Evolutionary conservation across 345 rosid genomes (phyloP).

Genomic region (Dovyalis caffra): DNA sequence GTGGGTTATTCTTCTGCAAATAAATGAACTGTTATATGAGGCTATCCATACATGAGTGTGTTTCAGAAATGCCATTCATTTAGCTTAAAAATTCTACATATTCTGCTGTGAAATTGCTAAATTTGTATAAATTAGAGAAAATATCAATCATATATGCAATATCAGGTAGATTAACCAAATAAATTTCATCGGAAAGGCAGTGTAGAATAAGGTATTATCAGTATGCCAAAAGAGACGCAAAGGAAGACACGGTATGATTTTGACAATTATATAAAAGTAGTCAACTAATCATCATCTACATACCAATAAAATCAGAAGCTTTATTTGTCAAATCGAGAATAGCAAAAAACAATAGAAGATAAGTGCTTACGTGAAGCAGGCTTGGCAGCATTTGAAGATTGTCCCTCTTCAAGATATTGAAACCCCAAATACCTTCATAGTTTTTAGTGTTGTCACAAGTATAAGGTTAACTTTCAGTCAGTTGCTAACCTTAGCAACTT

Average conservation of each 20-base stretch:
- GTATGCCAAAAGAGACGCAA: not conserved
- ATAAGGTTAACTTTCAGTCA: conserved; percentile 20
- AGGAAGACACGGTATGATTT: not conserved
- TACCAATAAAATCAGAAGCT: not conserved
- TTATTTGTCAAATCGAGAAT: conserved; percentile 6
- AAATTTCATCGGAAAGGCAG: not conserved
- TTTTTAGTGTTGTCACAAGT: conserved; percentile 19
- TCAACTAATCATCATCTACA: not conserved
- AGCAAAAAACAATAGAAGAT: conserved; percentile 3
- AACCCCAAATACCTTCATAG: conserved; percentile 74
- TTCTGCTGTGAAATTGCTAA: not conserved
- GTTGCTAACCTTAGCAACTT: conserved; percentile 7
- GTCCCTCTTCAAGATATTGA: conserved; percentile 52
- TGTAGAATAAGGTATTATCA: not conserved
- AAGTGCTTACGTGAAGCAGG: conserved; percentile 40
- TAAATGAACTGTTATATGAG: no score
- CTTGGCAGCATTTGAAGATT: conserved; percentile 34
- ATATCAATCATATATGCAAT: not conserved
- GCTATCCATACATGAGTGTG: not conserved
- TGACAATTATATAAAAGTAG: not conserved
- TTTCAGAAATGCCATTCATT: not conserved
- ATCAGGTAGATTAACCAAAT: not conserved
- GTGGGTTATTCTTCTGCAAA: not conserved
- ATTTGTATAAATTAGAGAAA: not conserved
- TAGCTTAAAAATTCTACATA: not conserved